Conservation (phyloP, 1,139 yeast genomes). For the Geotrichum reessii region DNA sequence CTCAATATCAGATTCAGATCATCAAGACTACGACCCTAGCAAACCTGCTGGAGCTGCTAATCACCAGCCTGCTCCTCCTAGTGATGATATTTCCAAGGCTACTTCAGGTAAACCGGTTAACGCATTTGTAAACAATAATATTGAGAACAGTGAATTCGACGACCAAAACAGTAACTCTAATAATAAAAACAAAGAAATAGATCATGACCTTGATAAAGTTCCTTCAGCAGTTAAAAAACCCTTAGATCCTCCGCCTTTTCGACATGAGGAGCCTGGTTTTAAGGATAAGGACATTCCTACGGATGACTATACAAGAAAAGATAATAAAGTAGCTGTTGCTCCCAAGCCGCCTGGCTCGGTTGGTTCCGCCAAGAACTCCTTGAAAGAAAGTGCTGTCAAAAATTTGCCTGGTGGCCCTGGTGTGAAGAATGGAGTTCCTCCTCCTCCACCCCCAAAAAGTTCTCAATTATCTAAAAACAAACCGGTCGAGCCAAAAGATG, state of each 20-base stretch:
- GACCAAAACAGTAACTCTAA: background rate
- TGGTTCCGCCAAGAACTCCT: background rate
- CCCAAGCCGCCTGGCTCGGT: slow-evolving; percentile 12
- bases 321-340: slow-evolving; percentile 11
- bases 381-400: background rate
- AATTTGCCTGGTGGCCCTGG: slow-evolving; percentile 1
- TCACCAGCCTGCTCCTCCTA: slow-evolving; percentile 6
- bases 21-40: slow-evolving; percentile 6
- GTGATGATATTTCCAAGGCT: background rate
- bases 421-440: slow-evolving; percentile 6
- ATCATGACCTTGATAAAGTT: slow-evolving; percentile 9
- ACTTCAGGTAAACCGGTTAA: background rate
- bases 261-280: slow-evolving; percentile 8
- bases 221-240: slow-evolving; percentile 7
- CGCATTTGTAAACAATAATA: background rate
- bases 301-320: slow-evolving; percentile 6
- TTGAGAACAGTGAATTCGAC: background rate
- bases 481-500: background rate
- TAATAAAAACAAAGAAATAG: background rate
- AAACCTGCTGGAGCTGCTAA: slow-evolving; percentile 11
- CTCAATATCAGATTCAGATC: background rate
- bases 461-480: background rate
- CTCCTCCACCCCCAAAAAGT: slow-evolving; percentile 2
- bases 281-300: background rate
- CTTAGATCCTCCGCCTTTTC: slow-evolving; percentile 8